Base-by-base conservation (phyloP, 345 rosid genomes). In the Brassica rapa region DNA sequence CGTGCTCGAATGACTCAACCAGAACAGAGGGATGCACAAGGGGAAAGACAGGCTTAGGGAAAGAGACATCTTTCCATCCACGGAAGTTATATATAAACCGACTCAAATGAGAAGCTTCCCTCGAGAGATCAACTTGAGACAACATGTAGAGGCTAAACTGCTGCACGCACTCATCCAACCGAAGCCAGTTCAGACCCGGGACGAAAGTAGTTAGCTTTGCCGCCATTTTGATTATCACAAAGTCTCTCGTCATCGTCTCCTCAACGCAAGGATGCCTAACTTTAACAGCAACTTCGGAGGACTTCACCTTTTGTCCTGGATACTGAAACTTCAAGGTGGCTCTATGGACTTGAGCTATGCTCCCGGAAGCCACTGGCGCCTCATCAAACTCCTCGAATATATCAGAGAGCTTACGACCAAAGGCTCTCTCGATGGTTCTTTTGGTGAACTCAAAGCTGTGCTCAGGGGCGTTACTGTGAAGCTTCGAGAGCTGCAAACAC, bases 111-210 rank as follows among this genome's bases (percentile, higher is more conserved):
- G 98, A 91, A 86, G 99, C 99, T 86, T 96, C 99, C 80, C 99
- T 90, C 6, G 99, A 97, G 75, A 96, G 99, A 83, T 96, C 99
- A 71, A 93, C 98, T 83, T 96, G 99, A 82, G 98, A 93, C 94
- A 96, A 85, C 98, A 93, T 93, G 83, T 89, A 96, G 68, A 89
- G 92, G 15, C 91, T 90, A 79, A 96, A 96, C 83, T 96, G 99
- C 78, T 89, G 97, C 29, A 91, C 96, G 74, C 98, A 90, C 82
- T 96, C 99, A 75, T 93, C 98, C 81, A 96, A 81, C 82, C 99
- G 88, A 85, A 96, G 83, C 99, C 99, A 93, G 33, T 88, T 91
- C 76, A 96, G 80, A 72, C 98, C 79, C 41, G 99, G 98, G 64
- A 93, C 66, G 67, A 83, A 84, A 5, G 73, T 89, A 4, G 96